Conservation (phyloP, 2,329 filamentous ascomycete genomes). For the Epichloe bromicola region DNA sequence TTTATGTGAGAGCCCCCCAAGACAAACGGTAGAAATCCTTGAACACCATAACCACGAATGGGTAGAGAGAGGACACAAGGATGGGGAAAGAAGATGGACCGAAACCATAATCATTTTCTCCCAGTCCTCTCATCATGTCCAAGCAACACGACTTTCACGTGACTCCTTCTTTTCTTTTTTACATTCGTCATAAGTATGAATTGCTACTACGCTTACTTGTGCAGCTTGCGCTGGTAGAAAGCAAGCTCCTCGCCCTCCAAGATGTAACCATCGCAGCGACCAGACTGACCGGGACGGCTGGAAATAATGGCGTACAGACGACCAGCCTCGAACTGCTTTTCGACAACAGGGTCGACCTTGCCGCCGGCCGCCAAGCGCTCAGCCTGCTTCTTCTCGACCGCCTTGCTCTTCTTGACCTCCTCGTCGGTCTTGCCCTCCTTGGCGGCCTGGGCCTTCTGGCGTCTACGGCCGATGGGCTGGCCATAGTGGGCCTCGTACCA, state of each 20-base stretch:
- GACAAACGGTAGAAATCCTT: neutral
- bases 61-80: neutral
- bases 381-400: constrained; percentile 92
- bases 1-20: neutral
- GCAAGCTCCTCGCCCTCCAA: constrained; percentile 98
- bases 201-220: constrained; percentile 61
- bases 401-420: constrained; percentile 85
- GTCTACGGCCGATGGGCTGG: constrained; percentile 72
- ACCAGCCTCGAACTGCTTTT: constrained; percentile 99
- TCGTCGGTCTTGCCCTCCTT: constrained; percentile 49
- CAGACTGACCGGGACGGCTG: constrained; percentile 91
- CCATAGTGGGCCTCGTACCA: constrained; percentile 99
- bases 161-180: neutral
- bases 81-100: neutral
- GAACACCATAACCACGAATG: constrained; percentile 2
- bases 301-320: constrained; percentile 89
- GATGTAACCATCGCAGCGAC: constrained; percentile 93
- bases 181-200: neutral
- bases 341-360: constrained; percentile 85
- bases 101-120: neutral
- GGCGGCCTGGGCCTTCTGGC: constrained; percentile 64
- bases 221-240: constrained; percentile 99
- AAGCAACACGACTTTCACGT: neutral
- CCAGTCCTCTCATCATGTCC: neutral
- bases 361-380: constrained; percentile 67